phyloP scores from a whole-genome alignment of 1,139 yeast genomes.

The Candida sp. region DNA sequence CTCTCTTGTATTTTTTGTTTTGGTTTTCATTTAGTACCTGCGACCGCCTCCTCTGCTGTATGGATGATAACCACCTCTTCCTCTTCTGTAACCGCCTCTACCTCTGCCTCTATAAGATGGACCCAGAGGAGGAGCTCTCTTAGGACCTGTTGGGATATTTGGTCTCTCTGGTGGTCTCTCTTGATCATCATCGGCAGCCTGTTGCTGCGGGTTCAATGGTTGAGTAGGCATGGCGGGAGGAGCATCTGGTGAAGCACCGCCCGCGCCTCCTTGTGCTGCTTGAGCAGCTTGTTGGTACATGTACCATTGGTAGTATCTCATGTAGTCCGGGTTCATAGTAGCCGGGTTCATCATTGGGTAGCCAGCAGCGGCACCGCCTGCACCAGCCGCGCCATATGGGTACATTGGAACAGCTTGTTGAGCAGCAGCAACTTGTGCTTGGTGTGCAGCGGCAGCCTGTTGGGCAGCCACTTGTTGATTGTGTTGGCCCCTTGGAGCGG shows the following conservation, averaged over 20 bases:
- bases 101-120: constrained; percentile 40
- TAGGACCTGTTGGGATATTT: constrained; percentile 45
- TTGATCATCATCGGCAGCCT: constrained; percentile 30
- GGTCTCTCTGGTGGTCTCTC: constrained; percentile 8
- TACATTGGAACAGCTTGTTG: constrained; percentile 18
- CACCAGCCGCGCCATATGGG: constrained; percentile 26
- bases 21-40: constrained; percentile 5
- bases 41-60: constrained; percentile 28
- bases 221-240: constrained; percentile 37
- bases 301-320: constrained; percentile 80
- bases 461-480: constrained; percentile 41
- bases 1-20: background rate
- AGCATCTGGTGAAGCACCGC: constrained; percentile 30
- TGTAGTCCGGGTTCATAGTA: constrained; percentile 83
- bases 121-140: constrained; percentile 45
- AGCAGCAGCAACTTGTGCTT: constrained; percentile 15
- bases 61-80: constrained; percentile 32
- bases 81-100: constrained; percentile 23
- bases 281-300: constrained; percentile 54
- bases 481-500: constrained; percentile 85
- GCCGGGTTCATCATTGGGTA: constrained; percentile 62
- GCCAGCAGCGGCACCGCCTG: background rate
- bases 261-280: constrained; percentile 18
- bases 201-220: constrained; percentile 60
- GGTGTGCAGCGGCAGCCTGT: constrained; percentile 32